Conservation (phyloP, 768 basidiomycete genomes). For the Collybiopsis luxurians region DNA sequence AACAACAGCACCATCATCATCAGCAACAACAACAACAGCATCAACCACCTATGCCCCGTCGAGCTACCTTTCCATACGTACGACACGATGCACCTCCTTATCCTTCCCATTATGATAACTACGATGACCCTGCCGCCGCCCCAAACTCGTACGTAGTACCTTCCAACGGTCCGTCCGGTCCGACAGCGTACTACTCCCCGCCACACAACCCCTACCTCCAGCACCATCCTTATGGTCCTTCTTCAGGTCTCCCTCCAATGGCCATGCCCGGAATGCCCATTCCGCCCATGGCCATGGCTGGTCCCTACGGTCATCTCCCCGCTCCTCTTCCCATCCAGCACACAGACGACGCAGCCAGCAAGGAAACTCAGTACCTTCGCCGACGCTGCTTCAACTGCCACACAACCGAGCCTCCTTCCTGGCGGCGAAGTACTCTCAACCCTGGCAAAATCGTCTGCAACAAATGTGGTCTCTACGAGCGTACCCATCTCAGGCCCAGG, state of each 20-base stretch:
- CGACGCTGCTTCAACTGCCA: slow-evolving; percentile 90
- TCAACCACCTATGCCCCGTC: slow-evolving; percentile 52
- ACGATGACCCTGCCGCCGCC: slow-evolving; percentile 44
- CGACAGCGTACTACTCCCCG: slow-evolving; percentile 14
- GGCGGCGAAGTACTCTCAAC: slow-evolving; percentile 86
- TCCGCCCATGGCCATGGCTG: neutral
- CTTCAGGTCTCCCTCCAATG: neutral
- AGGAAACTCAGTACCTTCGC: slow-evolving; percentile 89
- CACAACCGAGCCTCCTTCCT: slow-evolving; percentile 86
- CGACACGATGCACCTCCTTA: slow-evolving; percentile 60
- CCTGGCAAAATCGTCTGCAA: slow-evolving; percentile 94
- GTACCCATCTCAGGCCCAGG: slow-evolving; percentile 79
- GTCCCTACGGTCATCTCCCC: slow-evolving; percentile 16
- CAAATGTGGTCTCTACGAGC: slow-evolving; percentile 90
- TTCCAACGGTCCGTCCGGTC: slow-evolving; percentile 35
- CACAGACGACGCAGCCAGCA: slow-evolving; percentile 87
- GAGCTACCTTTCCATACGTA: slow-evolving; percentile 76
- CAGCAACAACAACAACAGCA: slow-evolving; percentile 34
- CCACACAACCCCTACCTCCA: slow-evolving; percentile 39
- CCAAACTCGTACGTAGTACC: slow-evolving; percentile 59
- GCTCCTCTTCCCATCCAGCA: slow-evolving; percentile 68
- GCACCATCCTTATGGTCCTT: slow-evolving; percentile 14
- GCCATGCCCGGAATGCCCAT: slow-evolving; percentile 3
- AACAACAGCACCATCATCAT: slow-evolving; percentile 30
- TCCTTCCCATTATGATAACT: slow-evolving; percentile 35